A percentile compares a stretch with the other conserved stretches of the same genome.
These are phyloP conservation scores for Baudoinia panamericana DNA, from an alignment of 495 filamentous ascomycete species.

Conservation along the genomic window DNA sequence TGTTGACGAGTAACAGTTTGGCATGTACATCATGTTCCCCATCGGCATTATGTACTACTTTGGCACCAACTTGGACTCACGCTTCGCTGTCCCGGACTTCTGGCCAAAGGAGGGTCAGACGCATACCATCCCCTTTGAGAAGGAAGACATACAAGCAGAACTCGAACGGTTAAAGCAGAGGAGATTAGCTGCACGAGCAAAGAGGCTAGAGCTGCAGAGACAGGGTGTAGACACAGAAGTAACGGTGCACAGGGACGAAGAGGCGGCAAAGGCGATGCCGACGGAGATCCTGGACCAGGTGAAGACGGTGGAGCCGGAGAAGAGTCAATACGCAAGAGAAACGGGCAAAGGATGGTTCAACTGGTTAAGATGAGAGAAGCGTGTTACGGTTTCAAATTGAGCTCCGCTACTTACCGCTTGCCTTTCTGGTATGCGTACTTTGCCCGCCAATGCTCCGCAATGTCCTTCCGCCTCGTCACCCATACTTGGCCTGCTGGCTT, in stretches of 20 bases:
- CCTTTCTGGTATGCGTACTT: slow-evolving; percentile 33
- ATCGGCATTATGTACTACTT: slow-evolving; percentile 99
- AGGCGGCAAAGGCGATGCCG: slow-evolving; percentile 3
- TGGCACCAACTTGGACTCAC: slow-evolving; percentile 89
- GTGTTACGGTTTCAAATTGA: neutral
- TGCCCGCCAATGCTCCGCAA: slow-evolving; percentile 32
- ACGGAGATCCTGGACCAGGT: slow-evolving; percentile 14
- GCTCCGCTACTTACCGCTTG: slow-evolving; percentile 7
- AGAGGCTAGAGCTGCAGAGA: slow-evolving; percentile 43
- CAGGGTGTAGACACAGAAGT: slow-evolving; percentile 24
- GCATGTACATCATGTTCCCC: slow-evolving; percentile 96
- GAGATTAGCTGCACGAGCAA: slow-evolving; percentile 46
- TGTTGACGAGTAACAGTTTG: slow-evolving; percentile 49
- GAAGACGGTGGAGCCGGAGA: slow-evolving; percentile 16
- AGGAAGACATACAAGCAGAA: slow-evolving; percentile 73
- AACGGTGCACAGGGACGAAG: slow-evolving; percentile 10
- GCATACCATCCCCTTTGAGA: slow-evolving; percentile 77
- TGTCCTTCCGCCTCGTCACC: slow-evolving; percentile 35
- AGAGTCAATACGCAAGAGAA: slow-evolving; percentile 14
- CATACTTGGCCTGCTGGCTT: slow-evolving; percentile 32
- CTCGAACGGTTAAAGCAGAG: slow-evolving; percentile 54
- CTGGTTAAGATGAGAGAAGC: slow-evolving; percentile 14
- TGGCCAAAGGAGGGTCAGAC: slow-evolving; percentile 82
- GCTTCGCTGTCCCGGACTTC: slow-evolving; percentile 79
- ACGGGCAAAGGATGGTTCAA: slow-evolving; percentile 12